Base-by-base conservation (phyloP, 1,284 basidiomycete species). In the Lentinus polychrous region DNA sequence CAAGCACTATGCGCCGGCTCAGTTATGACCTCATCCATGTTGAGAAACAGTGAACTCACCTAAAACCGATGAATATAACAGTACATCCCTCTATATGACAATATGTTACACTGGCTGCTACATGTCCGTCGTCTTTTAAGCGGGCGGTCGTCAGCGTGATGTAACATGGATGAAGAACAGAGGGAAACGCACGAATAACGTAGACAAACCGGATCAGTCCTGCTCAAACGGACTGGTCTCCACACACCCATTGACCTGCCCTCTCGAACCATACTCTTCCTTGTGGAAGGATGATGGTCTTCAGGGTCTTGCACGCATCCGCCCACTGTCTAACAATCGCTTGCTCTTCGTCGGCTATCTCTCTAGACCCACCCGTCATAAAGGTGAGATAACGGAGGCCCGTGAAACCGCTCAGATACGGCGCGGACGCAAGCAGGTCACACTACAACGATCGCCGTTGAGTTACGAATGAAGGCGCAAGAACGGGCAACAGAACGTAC, bases 201-300 rank as follows among this genome's bases (percentile, higher is more conserved):
- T 27, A 27, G 5, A 27, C 10, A 10, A 10, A 27, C 27, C 27
- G 27, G 27, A 5, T 5, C 10, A 4, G 27, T 27, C 4, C 10
- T 10, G 27, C 27, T 27, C 10, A 27, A 27, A 4, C 27, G 4
- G 27, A 5, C 27, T 27, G 27, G 10, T 27, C 27, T 5, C 27
- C 22, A 43, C 60, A 62, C n/a, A 47, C 46, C 60, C 62, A 61
- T 49, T 56, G 56, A 35, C 58, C 54, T 40, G 58, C 52, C 39
- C 59, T 55, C 53, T 57, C 54, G 15, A 68, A 69, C 71, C 72
- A 73, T 15, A 74, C 60, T 47, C 64, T 46, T 1, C 73, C 72
- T 48, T 65, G 63, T 8, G 72, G 71, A 2, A 73, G 53, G 12
- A 74, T 73, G 54, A 74, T 68, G 6, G 72, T 74, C 46, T 60